Conservation (phyloP, 75 land plant genomes). For the Pinus taeda region DNA sequence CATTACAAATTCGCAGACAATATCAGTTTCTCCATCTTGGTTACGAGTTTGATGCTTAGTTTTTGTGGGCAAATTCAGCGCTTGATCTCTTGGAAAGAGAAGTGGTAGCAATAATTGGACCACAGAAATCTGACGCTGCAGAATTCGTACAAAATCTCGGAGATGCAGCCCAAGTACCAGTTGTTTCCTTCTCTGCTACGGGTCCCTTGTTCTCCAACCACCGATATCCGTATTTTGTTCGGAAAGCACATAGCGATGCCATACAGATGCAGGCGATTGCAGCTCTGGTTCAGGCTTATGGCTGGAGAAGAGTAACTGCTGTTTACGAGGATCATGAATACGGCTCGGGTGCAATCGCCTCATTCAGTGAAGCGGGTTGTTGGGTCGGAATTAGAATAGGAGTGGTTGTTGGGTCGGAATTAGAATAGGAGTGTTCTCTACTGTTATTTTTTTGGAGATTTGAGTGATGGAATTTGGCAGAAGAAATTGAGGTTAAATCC, state of each 20-base stretch:
- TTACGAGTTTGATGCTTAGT: too few species aligned
- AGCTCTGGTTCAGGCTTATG: conserved; percentile 14
- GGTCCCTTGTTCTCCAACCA: conserved; percentile 22
- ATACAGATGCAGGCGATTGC: conserved; percentile 33
- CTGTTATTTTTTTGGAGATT: too few species aligned
- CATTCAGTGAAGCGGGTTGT: conserved; percentile 11
- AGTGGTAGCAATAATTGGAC: conserved; percentile 33
- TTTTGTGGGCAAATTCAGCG: too few species aligned
- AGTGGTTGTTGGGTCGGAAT: too few species aligned
- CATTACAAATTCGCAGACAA: too few species aligned
- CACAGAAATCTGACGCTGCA: conserved; percentile 25
- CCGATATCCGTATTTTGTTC: conserved; percentile 26
- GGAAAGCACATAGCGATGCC: conserved; percentile 26
- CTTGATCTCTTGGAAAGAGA: too few species aligned
- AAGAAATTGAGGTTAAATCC: too few species aligned
- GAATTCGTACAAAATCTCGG: conserved; percentile 28
- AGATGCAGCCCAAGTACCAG: conserved; percentile 24
- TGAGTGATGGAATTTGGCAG: too few species aligned
- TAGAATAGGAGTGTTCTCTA: too few species aligned
- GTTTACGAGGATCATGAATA: conserved; percentile 31
- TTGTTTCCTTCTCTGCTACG: conserved; percentile 35
- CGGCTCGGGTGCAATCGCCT: conserved; percentile 3
- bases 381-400: conserved; percentile 8
- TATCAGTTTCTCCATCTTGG: too few species aligned
- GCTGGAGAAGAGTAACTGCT: conserved; percentile 28